These are phyloP conservation scores for Acanthamoeba lenticulata DNA, from an alignment of 208 protist genomes.

Conservation along the genomic window DNA sequence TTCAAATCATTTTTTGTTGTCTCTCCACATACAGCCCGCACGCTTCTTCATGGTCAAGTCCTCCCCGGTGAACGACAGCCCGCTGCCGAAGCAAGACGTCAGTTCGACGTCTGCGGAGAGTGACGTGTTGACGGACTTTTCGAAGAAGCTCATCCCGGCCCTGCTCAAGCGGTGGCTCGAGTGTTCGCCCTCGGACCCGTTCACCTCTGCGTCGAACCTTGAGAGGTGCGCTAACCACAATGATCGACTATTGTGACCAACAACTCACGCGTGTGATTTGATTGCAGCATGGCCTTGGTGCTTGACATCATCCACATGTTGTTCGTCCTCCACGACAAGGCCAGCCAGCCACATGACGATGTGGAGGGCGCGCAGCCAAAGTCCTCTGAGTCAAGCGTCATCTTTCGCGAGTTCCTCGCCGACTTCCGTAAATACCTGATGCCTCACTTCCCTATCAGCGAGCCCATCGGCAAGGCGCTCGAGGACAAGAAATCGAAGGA, in stretches of 20 bases:
- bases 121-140: neutral
- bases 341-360: neutral
- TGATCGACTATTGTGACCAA: neutral
- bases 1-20: neutral
- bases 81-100: neutral
- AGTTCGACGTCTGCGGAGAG: no score
- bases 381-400: neutral
- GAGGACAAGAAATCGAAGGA: slow-evolving; percentile 56
- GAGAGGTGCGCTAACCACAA: neutral
- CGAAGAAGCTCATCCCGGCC: slow-evolving; percentile 12
- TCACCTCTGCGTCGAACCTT: slow-evolving; percentile 5
- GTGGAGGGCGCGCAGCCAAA: neutral
- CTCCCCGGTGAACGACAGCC: neutral
- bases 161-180: slow-evolving; percentile 55
- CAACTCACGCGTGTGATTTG: neutral
- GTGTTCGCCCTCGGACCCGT: slow-evolving; percentile 19
- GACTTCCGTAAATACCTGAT: slow-evolving; percentile 48
- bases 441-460: slow-evolving; percentile 28
- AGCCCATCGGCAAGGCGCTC: slow-evolving; percentile 28
- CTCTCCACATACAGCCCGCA: neutral
- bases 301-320: slow-evolving; percentile 57
- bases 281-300: slow-evolving; percentile 5
- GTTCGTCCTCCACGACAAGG: slow-evolving; percentile 24
- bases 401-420: neutral
- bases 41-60: slow-evolving; percentile 42